A percentile compares a stretch with the other conserved stretches of the same genome.
Evolutionary conservation across 371 early-diverging fungal species (phyloP).

Genomic region (Batkoa obscura): DNA sequence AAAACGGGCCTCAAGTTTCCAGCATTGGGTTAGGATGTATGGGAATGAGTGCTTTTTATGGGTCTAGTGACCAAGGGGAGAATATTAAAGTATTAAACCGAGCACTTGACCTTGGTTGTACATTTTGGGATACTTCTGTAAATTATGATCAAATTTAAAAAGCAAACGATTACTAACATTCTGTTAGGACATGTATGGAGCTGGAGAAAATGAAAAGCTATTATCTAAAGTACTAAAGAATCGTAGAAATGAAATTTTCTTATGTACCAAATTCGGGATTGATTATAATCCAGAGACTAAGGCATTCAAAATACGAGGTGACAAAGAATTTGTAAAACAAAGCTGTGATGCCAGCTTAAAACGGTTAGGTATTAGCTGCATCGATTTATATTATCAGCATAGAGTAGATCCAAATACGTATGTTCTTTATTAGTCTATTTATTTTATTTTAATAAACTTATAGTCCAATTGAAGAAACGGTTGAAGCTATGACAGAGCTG

Average conservation of each 20-base stretch:
- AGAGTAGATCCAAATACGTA: conserved; percentile 18
- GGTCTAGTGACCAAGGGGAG: neutral
- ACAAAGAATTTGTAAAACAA: neutral
- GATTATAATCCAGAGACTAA: neutral
- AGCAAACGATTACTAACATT: neutral
- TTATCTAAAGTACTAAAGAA: neutral
- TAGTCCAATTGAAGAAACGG: conserved; percentile 20
- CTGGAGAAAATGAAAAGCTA: neutral
- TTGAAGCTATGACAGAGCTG: conserved; percentile 29
- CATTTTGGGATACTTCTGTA: neutral
- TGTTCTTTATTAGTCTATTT: neutral
- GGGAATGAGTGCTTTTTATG: neutral
- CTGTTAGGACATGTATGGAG: neutral
- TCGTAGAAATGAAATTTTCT: neutral
- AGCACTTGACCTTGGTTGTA: neutral
- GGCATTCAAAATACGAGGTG: neutral
- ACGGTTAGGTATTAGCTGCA: conserved; percentile 21
- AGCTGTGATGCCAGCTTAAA: conserved; percentile 17
- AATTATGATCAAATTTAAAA: neutral
- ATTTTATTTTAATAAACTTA: conserved; percentile 9
- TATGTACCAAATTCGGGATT: neutral
- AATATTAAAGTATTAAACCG: neutral
- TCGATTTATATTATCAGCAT: conserved; percentile 33
- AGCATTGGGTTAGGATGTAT: neutral
- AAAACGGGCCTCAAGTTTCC: neutral